Percentiles rank a stretch among this genome's conserved stretches.
Evolutionary conservation across 805 yeast species (phyloP).

Genomic region (Ogataea thermomethanolica): DNA sequence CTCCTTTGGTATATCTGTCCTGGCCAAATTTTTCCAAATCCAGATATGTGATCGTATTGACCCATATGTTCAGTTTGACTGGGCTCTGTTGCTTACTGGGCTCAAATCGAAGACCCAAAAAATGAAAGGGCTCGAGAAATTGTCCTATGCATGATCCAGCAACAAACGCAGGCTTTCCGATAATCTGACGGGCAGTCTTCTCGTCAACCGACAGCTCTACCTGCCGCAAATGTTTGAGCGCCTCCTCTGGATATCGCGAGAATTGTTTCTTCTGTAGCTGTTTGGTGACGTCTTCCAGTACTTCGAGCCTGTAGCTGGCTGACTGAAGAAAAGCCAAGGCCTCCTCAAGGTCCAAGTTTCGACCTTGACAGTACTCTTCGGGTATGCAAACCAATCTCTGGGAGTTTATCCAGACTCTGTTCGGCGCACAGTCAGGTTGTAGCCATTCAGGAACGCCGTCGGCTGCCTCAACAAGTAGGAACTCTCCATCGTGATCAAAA

Average conservation of each 20-base stretch:
- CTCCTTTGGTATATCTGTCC: constrained; percentile 1
- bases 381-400: constrained; percentile 42
- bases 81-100: not conserved
- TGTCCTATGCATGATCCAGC: constrained; percentile 15
- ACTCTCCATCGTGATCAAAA: constrained; percentile 56
- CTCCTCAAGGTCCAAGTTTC: constrained; percentile 37
- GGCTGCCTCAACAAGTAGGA: constrained; percentile 47
- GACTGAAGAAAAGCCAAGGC: constrained; percentile 39
- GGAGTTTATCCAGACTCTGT: constrained; percentile 52
- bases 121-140: constrained; percentile 1
- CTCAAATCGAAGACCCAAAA: constrained; percentile 1
- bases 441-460: constrained; percentile 46
- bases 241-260: constrained; percentile 28
- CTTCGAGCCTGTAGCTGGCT: constrained; percentile 34
- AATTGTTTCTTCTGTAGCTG: constrained; percentile 22
- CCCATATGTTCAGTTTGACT: constrained; percentile 10
- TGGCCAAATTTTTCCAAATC: constrained; percentile 8
- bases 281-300: constrained; percentile 15
- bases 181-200: constrained; percentile 11
- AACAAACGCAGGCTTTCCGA: constrained; percentile 11
- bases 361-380: constrained; percentile 30
- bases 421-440: constrained; percentile 42
- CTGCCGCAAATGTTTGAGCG: constrained; percentile 28
- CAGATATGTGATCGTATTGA: constrained; percentile 10
- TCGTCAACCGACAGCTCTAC: constrained; percentile 17